Evolutionary conservation across 768 basidiomycete genomes (phyloP).

Genomic region (Lentinula aciculospora): DNA sequence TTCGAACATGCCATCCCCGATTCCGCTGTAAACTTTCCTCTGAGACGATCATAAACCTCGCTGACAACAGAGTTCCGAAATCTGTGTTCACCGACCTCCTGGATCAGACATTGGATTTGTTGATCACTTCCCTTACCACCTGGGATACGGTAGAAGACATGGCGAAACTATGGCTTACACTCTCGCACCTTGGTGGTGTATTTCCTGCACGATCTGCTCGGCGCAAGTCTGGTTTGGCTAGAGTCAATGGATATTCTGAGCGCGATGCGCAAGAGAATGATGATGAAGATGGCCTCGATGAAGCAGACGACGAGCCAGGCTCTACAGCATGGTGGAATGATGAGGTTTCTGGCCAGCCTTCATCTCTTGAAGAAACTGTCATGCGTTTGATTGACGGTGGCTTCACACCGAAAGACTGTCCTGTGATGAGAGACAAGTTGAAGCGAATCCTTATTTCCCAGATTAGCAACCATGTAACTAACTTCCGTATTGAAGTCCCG

Average conservation of each 20-base stretch:
- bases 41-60: slow-evolving; percentile 59
- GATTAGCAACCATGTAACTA: slow-evolving; percentile 35
- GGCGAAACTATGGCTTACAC: slow-evolving; percentile 33
- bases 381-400: slow-evolving; percentile 55
- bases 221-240: slow-evolving; percentile 29
- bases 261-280: slow-evolving; percentile 33
- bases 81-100: slow-evolving; percentile 33
- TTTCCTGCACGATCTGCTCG: slow-evolving; percentile 28
- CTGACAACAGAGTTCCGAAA: slow-evolving; percentile 55
- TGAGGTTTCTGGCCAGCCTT: slow-evolving; percentile 55
- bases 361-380: slow-evolving; percentile 56
- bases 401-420: slow-evolving; percentile 44
- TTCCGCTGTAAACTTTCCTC: slow-evolving; percentile 41
- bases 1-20: slow-evolving; percentile 43
- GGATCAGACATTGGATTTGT: slow-evolving; percentile 24
- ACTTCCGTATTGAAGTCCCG: slow-evolving; percentile 44
- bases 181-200: slow-evolving; percentile 35
- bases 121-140: slow-evolving; percentile 32
- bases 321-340: slow-evolving; percentile 74
- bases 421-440: slow-evolving; percentile 50
- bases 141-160: slow-evolving; percentile 41
- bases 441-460: slow-evolving; percentile 38
- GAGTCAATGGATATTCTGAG: slow-evolving; percentile 37
- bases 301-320: slow-evolving; percentile 23
- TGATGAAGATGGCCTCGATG: slow-evolving; percentile 29